Percentiles rank a stretch among this genome's conserved stretches.
phyloP scores from a whole-genome alignment of 75 land plant genomes.

The Cryptomeria japonica region DNA sequence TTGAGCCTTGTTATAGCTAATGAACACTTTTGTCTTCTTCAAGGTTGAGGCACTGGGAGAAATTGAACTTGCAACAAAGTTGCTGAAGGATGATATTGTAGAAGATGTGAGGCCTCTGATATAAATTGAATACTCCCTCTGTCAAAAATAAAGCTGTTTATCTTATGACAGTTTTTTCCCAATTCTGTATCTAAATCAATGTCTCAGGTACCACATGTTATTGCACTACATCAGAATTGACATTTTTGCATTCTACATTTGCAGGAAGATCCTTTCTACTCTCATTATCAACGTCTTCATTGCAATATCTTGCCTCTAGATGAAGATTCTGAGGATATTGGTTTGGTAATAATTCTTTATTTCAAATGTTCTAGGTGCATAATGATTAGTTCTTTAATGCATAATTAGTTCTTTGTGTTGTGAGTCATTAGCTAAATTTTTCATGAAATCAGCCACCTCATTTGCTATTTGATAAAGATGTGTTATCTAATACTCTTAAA shows the following conservation, averaged over 20 bases:
- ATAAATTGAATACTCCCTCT: background rate
- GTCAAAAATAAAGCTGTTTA: background rate
- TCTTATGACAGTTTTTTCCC: background rate
- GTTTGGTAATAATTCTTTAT: conserved; percentile 43
- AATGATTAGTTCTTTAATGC: background rate
- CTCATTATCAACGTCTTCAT: conserved; percentile 66
- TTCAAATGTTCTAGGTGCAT: background rate
- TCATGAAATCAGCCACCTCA: no score
- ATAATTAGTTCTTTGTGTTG: no score
- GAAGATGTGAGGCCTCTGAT: conserved; percentile 29
- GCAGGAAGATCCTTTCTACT: conserved; percentile 78
- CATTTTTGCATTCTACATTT: conserved; percentile 9
- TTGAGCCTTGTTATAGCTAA: background rate
- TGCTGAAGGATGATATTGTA: conserved; percentile 53
- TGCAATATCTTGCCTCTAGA: conserved; percentile 77
- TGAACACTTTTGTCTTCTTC: background rate
- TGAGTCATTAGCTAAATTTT: no score
- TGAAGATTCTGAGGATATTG: conserved; percentile 47
- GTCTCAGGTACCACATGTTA: background rate
- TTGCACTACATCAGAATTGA: background rate
- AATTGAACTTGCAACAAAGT: conserved; percentile 85
- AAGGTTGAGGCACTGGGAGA: conserved; percentile 95
- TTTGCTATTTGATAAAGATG: no score
- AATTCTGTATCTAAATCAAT: background rate
- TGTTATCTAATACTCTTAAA: no score